phyloP scores from a whole-genome alignment of 192 early-diverging fungal species.

The Mortierella antarctica region DNA sequence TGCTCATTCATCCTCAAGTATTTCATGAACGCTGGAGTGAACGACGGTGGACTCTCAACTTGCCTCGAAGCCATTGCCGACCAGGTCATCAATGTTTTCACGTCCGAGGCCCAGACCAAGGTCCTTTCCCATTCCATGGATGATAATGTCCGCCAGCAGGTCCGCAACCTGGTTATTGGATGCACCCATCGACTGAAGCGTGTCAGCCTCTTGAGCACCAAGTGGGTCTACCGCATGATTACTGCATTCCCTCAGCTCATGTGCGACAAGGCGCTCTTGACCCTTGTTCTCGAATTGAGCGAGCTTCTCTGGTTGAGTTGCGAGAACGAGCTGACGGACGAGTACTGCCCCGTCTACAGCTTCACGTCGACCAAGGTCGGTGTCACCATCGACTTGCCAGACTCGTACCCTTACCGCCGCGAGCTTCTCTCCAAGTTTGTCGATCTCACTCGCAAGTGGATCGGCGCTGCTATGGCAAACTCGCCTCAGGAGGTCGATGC shows the following conservation, averaged over 20 bases:
- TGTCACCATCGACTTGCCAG: constrained; percentile 76
- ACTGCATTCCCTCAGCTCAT: constrained; percentile 79
- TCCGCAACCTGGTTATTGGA: constrained; percentile 71
- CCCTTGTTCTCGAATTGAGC: constrained; percentile 84
- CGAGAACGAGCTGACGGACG: constrained; percentile 80
- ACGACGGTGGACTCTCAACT: constrained; percentile 75
- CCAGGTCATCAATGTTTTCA: constrained; percentile 63
- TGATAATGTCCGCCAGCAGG: constrained; percentile 63
- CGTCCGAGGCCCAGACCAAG: constrained; percentile 61
- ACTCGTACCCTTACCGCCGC: constrained; percentile 78
- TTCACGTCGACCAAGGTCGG: constrained; percentile 71
- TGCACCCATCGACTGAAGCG: constrained; percentile 76
- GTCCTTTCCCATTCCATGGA: constrained; percentile 62
- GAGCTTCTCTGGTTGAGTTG: constrained; percentile 83
- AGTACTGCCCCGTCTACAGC: constrained; percentile 79
- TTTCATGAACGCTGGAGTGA: constrained; percentile 88
- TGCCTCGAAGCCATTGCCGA: constrained; percentile 85
- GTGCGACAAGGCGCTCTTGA: constrained; percentile 75
- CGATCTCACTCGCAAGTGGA: constrained; percentile 74
- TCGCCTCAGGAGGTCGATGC: constrained; percentile 79
- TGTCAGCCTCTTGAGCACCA: constrained; percentile 75
- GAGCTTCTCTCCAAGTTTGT: constrained; percentile 69
- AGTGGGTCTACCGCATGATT: constrained; percentile 70
- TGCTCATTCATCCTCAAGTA: constrained; percentile 83
- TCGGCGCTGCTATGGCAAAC: constrained; percentile 66